Conservation (phyloP, 768 basidiomycete genomes). For the Ramaria sp. region DNA sequence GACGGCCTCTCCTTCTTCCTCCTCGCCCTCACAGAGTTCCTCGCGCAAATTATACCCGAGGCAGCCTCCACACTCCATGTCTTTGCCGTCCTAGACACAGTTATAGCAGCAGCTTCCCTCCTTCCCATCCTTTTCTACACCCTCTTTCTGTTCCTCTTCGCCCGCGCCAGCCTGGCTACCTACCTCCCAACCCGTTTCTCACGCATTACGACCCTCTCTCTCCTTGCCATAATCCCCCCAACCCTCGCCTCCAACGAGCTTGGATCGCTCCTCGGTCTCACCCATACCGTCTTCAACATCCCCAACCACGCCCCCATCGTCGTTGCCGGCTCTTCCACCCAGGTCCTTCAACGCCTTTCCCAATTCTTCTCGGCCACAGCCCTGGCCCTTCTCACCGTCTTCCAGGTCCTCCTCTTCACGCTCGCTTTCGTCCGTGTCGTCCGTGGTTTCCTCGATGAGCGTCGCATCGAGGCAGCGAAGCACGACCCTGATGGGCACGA, state of each 20-base stretch:
- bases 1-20: constrained; percentile 55
- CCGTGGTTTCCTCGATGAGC: constrained; percentile 38
- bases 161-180: constrained; percentile 38
- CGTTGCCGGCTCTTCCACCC: constrained; percentile 33
- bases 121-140: constrained; percentile 56
- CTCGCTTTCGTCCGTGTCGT: constrained; percentile 50
- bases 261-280: constrained; percentile 53
- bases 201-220: constrained; percentile 30
- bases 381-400: constrained; percentile 45
- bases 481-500: constrained; percentile 26
- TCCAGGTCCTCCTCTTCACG: constrained; percentile 48
- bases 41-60: constrained; percentile 45
- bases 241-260: constrained; percentile 46
- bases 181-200: constrained; percentile 41
- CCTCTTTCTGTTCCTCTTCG: constrained; percentile 50
- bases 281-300: constrained; percentile 18
- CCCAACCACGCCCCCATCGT: constrained; percentile 11
- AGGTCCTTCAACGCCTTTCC: constrained; percentile 33
- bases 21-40: constrained; percentile 49
- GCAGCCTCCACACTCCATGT: constrained; percentile 32
- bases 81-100: constrained; percentile 46
- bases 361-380: constrained; percentile 49
- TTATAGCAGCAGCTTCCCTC: constrained; percentile 53
- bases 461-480: constrained; percentile 35
- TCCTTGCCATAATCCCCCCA: constrained; percentile 45